Conservation (phyloP, 1,284 basidiomycete genomes). For the Blastosporella zonata region DNA sequence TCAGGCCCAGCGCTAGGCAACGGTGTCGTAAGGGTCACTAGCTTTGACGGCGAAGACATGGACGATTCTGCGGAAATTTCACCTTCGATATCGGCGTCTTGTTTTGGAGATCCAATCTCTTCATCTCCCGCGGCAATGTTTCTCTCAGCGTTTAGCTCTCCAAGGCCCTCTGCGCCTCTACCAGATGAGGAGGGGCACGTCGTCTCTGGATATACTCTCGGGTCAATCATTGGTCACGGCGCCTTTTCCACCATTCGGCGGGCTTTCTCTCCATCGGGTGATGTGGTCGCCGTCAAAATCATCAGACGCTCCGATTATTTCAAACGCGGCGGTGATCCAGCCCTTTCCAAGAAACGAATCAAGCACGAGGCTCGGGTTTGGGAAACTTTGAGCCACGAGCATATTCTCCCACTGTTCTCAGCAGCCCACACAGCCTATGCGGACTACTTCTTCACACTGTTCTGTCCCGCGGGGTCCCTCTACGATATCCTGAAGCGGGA, state of each 20-base stretch:
- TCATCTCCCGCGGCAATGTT: slow-evolving; percentile 78
- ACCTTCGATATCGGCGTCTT: slow-evolving; percentile 16
- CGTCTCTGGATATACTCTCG: slow-evolving; percentile 75
- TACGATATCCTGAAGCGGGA: slow-evolving; percentile 80
- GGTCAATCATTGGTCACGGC: slow-evolving; percentile 77
- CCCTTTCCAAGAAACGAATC: slow-evolving; percentile 53
- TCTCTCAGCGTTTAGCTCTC: slow-evolving; percentile 63
- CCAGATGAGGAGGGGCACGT: slow-evolving; percentile 53
- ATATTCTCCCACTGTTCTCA: slow-evolving; percentile 81
- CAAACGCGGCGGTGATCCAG: slow-evolving; percentile 43
- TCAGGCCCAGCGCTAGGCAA: slow-evolving; percentile 20
- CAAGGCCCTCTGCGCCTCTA: slow-evolving; percentile 3
- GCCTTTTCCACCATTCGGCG: slow-evolving; percentile 85
- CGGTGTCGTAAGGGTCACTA: not conserved
- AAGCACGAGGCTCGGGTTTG: slow-evolving; percentile 81
- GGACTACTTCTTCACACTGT: slow-evolving; percentile 83
- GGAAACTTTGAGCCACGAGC: slow-evolving; percentile 71
- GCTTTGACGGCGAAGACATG: not conserved
- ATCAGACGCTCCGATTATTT: slow-evolving; percentile 56
- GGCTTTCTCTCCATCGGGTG: slow-evolving; percentile 66
- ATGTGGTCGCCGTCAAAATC: slow-evolving; percentile 80
- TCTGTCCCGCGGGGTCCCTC: slow-evolving; percentile 82
- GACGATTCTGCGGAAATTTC: slow-evolving; percentile 3
- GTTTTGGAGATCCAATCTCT: slow-evolving; percentile 21
- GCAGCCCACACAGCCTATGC: slow-evolving; percentile 62